Percentiles rank a stretch among this genome's conserved stretches.
phyloP scores from a whole-genome alignment of 257 asterid species.

The Hygrophila difformis region DNA sequence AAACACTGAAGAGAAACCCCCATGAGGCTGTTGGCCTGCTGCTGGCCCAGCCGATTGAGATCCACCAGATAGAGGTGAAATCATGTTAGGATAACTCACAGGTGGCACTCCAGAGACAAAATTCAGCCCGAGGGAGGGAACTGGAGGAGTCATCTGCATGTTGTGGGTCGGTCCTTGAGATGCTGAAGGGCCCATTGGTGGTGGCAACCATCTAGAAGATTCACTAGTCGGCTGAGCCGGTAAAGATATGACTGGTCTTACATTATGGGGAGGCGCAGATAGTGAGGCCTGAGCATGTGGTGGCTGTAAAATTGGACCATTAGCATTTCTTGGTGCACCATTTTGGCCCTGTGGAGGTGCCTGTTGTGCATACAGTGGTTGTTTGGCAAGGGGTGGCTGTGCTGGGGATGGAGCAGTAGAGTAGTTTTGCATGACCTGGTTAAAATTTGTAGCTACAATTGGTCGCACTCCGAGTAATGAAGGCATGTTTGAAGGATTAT shows the following conservation, averaged over 20 bases:
- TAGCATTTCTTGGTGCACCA: slow-evolving; percentile 40
- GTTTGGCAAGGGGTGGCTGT: slow-evolving; percentile 27
- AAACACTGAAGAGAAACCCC: slow-evolving; percentile 24
- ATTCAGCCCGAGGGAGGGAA: slow-evolving; percentile 25
- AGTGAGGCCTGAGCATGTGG: slow-evolving; percentile 21
- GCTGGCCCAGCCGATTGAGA: slow-evolving; percentile 29
- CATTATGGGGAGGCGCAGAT: slow-evolving; percentile 26
- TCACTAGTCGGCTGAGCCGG: slow-evolving; percentile 18
- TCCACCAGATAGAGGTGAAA: slow-evolving; percentile 29
- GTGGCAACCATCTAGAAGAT: slow-evolving; percentile 32
- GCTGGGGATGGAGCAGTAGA: slow-evolving; percentile 29
- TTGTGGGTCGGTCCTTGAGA: slow-evolving; percentile 27
- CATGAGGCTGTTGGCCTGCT: slow-evolving; percentile 29
- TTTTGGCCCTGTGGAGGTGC: slow-evolving; percentile 27
- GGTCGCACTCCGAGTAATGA: slow-evolving; percentile 44
- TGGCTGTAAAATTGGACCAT: slow-evolving; percentile 23
- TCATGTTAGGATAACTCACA: slow-evolving; percentile 22
- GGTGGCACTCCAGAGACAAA: slow-evolving; percentile 20
- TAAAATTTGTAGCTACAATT: slow-evolving; percentile 34
- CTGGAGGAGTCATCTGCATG: slow-evolving; percentile 23
- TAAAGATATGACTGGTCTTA: slow-evolving; percentile 29
- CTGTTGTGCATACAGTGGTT: slow-evolving; percentile 35
- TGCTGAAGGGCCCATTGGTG: slow-evolving; percentile 23
- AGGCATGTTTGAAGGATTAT: slow-evolving; percentile 30
- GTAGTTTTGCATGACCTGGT: slow-evolving; percentile 37